Evolutionary conservation across 768 basidiomycete genomes (phyloP).

Genomic region (Collybiopsis confluens): DNA sequence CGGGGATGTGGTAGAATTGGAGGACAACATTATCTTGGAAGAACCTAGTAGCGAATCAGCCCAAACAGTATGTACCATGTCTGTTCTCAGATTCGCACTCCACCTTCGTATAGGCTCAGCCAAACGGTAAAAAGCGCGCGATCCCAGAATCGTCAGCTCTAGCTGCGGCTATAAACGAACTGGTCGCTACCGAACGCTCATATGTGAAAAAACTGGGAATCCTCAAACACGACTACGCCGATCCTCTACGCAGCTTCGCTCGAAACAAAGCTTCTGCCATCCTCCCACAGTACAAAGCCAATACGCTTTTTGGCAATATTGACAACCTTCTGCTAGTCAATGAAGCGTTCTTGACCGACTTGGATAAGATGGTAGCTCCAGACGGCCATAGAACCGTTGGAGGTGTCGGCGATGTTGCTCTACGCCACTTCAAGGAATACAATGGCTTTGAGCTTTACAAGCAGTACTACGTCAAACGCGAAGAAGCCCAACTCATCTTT

Average conservation of each 20-base stretch:
- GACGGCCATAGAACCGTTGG: slow-evolving; percentile 51
- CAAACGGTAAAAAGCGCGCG: slow-evolving; percentile 51
- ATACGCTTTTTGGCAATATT: slow-evolving; percentile 90
- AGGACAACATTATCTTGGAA: slow-evolving; percentile 43
- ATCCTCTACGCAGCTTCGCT: slow-evolving; percentile 85
- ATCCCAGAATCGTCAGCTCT: slow-evolving; percentile 64
- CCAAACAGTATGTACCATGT: slow-evolving; percentile 38
- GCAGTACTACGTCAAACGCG: slow-evolving; percentile 87
- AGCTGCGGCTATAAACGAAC: slow-evolving; percentile 75
- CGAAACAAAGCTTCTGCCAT: slow-evolving; percentile 82
- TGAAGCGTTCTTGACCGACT: slow-evolving; percentile 75
- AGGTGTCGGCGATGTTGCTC: slow-evolving; percentile 78
- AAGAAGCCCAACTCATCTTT: slow-evolving; percentile 87
- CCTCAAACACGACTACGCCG: slow-evolving; percentile 86
- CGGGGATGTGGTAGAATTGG: slow-evolving; percentile 58
- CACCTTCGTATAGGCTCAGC: slow-evolving; percentile 29
- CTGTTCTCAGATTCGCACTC: not conserved
- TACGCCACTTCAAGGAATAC: slow-evolving; percentile 82
- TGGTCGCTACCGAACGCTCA: slow-evolving; percentile 83
- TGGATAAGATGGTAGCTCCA: slow-evolving; percentile 75
- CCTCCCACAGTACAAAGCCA: slow-evolving; percentile 86
- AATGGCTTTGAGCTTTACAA: slow-evolving; percentile 88
- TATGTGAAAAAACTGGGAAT: slow-evolving; percentile 82
- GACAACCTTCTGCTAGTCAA: slow-evolving; percentile 88
- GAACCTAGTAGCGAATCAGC: slow-evolving; percentile 31